phyloP scores from a whole-genome alignment of 2,329 filamentous ascomycete species.

The Laburnicola sp. region DNA sequence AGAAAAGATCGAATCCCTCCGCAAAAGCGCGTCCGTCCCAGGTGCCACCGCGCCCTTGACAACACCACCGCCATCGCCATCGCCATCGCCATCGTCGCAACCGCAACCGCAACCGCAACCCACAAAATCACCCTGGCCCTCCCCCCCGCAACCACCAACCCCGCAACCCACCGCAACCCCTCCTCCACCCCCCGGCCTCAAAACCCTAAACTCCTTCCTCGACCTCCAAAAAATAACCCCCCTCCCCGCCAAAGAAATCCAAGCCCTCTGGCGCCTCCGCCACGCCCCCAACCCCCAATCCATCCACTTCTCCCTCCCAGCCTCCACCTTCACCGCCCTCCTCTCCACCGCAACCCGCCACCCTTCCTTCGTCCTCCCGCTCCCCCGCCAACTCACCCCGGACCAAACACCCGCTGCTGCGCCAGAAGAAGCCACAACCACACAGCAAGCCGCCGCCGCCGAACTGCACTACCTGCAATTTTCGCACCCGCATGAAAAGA shows the following conservation, averaged over 20 bases:
- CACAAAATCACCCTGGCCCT: slow-evolving; percentile 10
- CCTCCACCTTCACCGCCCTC: slow-evolving; percentile 73
- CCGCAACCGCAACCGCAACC: too few relatives aligned
- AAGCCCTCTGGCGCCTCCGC: slow-evolving; percentile 85
- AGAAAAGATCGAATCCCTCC: slow-evolving; percentile 75
- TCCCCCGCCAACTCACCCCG: slow-evolving; percentile 62
- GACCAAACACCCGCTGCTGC: slow-evolving; percentile 14
- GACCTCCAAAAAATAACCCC: slow-evolving; percentile 75
- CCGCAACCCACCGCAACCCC: slow-evolving; percentile 11
- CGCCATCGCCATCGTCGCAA: too few relatives aligned
- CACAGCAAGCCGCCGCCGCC: slow-evolving; percentile 67
- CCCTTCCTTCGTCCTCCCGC: slow-evolving; percentile 88
- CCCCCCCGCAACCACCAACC: slow-evolving; percentile 13
- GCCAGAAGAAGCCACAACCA: slow-evolving; percentile 7
- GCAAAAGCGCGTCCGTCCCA: slow-evolving; percentile 65
- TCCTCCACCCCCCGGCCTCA: slow-evolving; percentile 57
- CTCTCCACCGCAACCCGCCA: slow-evolving; percentile 69
- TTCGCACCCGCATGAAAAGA: slow-evolving; percentile 75
- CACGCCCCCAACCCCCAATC: slow-evolving; percentile 73
- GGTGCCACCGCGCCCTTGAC: slow-evolving; percentile 53
- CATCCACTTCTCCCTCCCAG: slow-evolving; percentile 81
- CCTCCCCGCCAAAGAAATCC: slow-evolving; percentile 79
- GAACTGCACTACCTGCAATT: slow-evolving; percentile 98
- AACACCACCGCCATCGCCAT: too few relatives aligned
- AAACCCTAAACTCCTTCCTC: slow-evolving; percentile 69